Conservation (phyloP, 257 asterid species). For the Solanum chmielewskii region DNA sequence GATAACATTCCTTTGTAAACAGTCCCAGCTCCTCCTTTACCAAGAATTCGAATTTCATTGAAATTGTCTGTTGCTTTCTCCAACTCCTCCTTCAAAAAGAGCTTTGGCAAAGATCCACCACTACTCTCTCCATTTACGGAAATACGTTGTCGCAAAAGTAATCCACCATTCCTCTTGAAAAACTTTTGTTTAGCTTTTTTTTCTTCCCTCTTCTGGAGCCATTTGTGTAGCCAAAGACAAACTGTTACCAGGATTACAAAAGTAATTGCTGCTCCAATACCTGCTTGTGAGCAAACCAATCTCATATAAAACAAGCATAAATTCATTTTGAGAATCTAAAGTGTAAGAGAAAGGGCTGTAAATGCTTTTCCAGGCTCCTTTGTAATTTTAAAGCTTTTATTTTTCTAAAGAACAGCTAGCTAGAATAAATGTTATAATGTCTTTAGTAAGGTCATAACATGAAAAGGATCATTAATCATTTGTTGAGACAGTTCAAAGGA, state of each 20-base stretch:
- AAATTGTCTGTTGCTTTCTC: slow-evolving; percentile 15
- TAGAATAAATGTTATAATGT: not conserved
- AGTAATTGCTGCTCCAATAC: slow-evolving; percentile 1
- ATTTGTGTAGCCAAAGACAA: not conserved
- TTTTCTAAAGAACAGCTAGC: not conserved
- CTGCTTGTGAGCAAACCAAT: not conserved
- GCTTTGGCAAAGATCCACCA: not conserved
- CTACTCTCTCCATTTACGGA: not conserved
- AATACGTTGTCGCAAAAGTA: slow-evolving; percentile 16
- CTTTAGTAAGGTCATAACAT: not conserved
- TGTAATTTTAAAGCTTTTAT: not conserved
- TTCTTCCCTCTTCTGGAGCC: slow-evolving; percentile 2
- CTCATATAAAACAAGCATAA: not conserved
- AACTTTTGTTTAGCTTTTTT: slow-evolving; percentile 7
- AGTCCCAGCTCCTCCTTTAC: not conserved
- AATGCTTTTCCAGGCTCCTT: not conserved
- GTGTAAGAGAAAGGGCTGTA: not conserved
- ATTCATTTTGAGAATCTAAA: not conserved
- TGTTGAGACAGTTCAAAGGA: not conserved
- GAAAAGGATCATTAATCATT: not conserved
- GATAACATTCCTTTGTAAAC: not conserved
- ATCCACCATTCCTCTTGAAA: slow-evolving; percentile 30
- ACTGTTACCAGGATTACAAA: not conserved
- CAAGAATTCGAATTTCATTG: not conserved
- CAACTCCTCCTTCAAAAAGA: slow-evolving; percentile 18